These are phyloP conservation scores for Cucurbita argyrosperma DNA, from an alignment of 306 rosid species.

Conservation along the genomic window DNA sequence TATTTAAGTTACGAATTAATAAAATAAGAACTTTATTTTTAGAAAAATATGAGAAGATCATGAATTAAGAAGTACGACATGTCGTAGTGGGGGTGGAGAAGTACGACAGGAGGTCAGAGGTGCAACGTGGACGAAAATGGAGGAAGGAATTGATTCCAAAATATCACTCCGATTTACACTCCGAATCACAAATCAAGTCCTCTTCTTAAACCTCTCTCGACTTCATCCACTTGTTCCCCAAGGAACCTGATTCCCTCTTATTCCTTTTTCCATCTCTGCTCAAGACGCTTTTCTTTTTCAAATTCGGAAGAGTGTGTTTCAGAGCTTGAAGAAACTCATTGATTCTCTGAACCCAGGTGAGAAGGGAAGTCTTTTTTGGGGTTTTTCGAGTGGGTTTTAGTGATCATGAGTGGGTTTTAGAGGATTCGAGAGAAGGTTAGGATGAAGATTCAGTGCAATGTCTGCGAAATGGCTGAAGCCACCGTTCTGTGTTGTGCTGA, in stretches of 20 bases:
- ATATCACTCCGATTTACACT: constrained; percentile 26
- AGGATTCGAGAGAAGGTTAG: background rate
- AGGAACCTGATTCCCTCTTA: background rate
- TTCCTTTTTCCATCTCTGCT: background rate
- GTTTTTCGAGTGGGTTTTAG: background rate
- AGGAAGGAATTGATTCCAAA: background rate
- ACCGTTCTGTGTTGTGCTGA: constrained; percentile 88
- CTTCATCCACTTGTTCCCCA: constrained; percentile 5
- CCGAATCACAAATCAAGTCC: constrained; percentile 6
- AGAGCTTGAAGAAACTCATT: too few relatives aligned
- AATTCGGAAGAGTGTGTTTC: background rate
- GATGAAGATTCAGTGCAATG: constrained; percentile 99
- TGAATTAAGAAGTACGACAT: background rate
- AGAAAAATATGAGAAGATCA: background rate
- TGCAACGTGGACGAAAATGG: constrained; percentile 17
- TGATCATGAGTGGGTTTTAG: background rate
- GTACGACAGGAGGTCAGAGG: constrained; percentile 9
- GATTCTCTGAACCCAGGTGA: background rate
- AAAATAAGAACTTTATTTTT: too few relatives aligned
- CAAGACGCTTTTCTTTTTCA: background rate
- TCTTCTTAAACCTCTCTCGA: constrained; percentile 7
- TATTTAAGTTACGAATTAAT: too few relatives aligned
- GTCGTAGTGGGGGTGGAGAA: background rate
- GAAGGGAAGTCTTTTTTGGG: background rate
- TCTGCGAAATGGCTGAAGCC: constrained; percentile 82